phyloP scores from a whole-genome alignment of 768 basidiomycete genomes.

The Calocybe cyanea region DNA sequence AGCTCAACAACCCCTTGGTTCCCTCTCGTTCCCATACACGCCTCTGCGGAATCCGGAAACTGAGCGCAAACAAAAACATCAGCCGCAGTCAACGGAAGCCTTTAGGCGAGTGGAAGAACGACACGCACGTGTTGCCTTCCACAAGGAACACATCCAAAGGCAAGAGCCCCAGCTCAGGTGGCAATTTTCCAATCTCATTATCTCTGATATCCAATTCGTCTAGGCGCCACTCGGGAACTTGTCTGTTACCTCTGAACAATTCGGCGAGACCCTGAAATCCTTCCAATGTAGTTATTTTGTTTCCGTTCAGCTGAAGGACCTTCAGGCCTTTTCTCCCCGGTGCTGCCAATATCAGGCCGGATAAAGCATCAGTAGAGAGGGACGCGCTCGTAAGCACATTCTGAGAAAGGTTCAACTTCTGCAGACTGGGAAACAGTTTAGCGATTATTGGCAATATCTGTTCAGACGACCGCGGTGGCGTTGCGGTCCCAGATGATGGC shows the following conservation, averaged over 20 bases:
- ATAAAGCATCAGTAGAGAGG: slow-evolving; percentile 44
- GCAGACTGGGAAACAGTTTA: slow-evolving; percentile 66
- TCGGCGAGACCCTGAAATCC: slow-evolving; percentile 62
- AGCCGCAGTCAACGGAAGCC: not conserved
- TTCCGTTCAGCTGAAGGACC: slow-evolving; percentile 67
- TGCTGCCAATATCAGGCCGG: slow-evolving; percentile 47
- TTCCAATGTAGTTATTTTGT: slow-evolving; percentile 56
- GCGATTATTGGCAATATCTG: slow-evolving; percentile 56
- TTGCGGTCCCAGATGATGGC: slow-evolving; percentile 26
- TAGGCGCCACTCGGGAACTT: slow-evolving; percentile 65
- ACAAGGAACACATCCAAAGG: slow-evolving; percentile 80
- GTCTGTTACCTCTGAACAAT: slow-evolving; percentile 60
- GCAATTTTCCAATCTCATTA: slow-evolving; percentile 71
- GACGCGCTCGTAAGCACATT: slow-evolving; percentile 59
- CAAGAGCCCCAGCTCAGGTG: slow-evolving; percentile 66
- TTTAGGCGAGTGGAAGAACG: not conserved
- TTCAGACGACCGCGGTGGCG: slow-evolving; percentile 45
- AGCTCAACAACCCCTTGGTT: slow-evolving; percentile 74
- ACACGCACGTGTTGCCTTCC: slow-evolving; percentile 76
- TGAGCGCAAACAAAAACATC: slow-evolving; percentile 21
- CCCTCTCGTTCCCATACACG: slow-evolving; percentile 87
- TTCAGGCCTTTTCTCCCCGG: slow-evolving; percentile 50
- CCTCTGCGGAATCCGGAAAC: slow-evolving; percentile 78
- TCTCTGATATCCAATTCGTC: slow-evolving; percentile 83
- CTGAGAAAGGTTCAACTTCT: slow-evolving; percentile 71